Conservation (phyloP, 768 basidiomycete species). For the Hericium erinaceus region DNA sequence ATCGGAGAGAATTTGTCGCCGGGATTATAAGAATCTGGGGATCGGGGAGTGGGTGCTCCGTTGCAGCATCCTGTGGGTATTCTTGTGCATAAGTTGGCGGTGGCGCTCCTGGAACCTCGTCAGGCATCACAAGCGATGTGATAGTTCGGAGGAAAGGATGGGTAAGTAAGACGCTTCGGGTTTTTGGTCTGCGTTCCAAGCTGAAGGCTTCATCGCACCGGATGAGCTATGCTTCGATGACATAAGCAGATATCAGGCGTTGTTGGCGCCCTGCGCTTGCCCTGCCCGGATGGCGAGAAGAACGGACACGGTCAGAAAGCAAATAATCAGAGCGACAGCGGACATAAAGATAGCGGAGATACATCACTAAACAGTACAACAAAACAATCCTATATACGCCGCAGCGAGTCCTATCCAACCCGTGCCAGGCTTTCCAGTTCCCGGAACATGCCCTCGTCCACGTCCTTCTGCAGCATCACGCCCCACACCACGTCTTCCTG, state of each 20-base stretch:
- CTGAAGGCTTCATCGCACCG: too few species aligned
- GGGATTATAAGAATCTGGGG: slow-evolving; percentile 75
- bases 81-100: slow-evolving; percentile 13
- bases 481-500: slow-evolving; percentile 62
- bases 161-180: not conserved
- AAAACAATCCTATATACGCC: not conserved
- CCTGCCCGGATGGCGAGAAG: too few species aligned
- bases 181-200: too few species aligned
- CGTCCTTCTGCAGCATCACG: slow-evolving; percentile 59
- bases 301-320: too few species aligned
- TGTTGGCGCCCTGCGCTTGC: too few species aligned
- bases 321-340: not conserved
- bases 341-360: not conserved
- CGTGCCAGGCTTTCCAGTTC: slow-evolving; percentile 75
- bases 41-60: slow-evolving; percentile 4
- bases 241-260: not conserved
- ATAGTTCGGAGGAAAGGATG: not conserved
- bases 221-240: not conserved
- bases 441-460: slow-evolving; percentile 65
- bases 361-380: not conserved
- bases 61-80: not conserved
- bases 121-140: slow-evolving; percentile 2
- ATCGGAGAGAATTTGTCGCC: slow-evolving; percentile 56
- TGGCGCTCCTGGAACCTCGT: not conserved
- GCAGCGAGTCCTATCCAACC: slow-evolving; percentile 36